A percentile compares a stretch with the other conserved stretches of the same genome.
Conservation (phyloP, 345 rosid genomes). For the Corchorus olitorius region DNA sequence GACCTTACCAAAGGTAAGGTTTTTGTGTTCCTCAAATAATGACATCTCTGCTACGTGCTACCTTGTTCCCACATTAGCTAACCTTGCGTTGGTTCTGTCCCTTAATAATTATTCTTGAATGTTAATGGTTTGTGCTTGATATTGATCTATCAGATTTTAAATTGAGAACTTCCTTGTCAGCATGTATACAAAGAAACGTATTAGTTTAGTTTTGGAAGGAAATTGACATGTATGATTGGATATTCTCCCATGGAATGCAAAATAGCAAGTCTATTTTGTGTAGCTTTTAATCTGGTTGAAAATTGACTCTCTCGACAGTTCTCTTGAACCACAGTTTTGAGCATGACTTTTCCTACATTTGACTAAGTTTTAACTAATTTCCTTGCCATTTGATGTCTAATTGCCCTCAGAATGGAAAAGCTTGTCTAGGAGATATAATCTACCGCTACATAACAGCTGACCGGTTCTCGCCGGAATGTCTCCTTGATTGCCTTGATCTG, state of each 20-base stretch:
- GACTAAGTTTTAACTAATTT: not conserved
- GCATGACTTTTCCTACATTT: not conserved
- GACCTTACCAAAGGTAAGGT: constrained; percentile 79
- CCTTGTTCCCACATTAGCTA: not conserved
- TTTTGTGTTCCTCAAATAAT: not conserved
- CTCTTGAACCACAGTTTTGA: not conserved
- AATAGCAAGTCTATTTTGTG: not conserved
- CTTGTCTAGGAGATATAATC: constrained; percentile 82
- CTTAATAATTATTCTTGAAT: not conserved
- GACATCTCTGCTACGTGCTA: not conserved
- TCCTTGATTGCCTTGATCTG: constrained; percentile 88
- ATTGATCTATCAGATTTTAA: not conserved
- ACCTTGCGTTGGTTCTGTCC: not conserved
- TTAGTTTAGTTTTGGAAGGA: not conserved
- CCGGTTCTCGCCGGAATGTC: constrained; percentile 84
- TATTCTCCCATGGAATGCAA: constrained; percentile 3
- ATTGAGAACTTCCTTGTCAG: not conserved
- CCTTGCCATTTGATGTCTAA: not conserved
- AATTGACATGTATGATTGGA: not conserved
- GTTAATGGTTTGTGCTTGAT: not conserved
- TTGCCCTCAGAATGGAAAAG: constrained; percentile 37
- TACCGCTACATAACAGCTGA: constrained; percentile 80
- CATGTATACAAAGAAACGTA: not conserved
- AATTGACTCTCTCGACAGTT: not conserved
- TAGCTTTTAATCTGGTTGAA: not conserved